Base-by-base conservation (phyloP, 2,329 filamentous ascomycete species). In the Penicillium sp. region DNA sequence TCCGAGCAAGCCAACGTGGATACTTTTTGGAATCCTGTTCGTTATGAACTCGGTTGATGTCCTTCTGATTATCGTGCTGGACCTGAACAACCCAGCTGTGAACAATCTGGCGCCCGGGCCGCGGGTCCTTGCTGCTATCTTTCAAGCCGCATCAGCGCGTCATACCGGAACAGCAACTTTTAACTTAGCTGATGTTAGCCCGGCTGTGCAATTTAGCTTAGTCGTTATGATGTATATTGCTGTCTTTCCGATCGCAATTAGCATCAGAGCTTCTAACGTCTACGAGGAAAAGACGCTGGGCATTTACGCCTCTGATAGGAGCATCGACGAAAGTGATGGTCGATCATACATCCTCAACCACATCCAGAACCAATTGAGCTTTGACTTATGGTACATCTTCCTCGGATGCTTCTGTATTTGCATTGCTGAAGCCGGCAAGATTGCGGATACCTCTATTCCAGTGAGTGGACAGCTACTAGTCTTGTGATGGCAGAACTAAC, bases 181-280 rank as follows among this genome's bases (percentile, higher is more conserved):
- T 46, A 77, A 80, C 22, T 74, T 86, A 14, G 76, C 83, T 1
- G 73, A 75, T 2, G 77, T 87, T 0, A 84, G 82, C 40, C 83
- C 85, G 5, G 81, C 79, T 2, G 80, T 87, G 0, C 85, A 86
- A 60, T 80, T 87, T 52, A 81, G 84, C 43, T 80, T 87, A 57
- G 75, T 87, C 0, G 89, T 97, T 73, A 98, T 98, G 94, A 98
- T 98, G 94, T 98, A 98, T 77, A 96, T 98, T 65, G 96, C 93
- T 54, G 90, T 96, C 59, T 96, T 96, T 67, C 94, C 94, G 3
- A 96, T 97, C 67, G 94, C 94, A 22, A 22, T 22, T 22, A 22
- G 19, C 19, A 22, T 22, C 19, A 71, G 94, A 55, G 80, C 55
- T 76, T 81, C 87, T 35, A 91, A 91, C 69, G 84, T 87, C 5